These are phyloP conservation scores for Pseudocercospora eumusae DNA, from an alignment of 2,329 filamentous ascomycete genomes.

Conservation along the genomic window DNA sequence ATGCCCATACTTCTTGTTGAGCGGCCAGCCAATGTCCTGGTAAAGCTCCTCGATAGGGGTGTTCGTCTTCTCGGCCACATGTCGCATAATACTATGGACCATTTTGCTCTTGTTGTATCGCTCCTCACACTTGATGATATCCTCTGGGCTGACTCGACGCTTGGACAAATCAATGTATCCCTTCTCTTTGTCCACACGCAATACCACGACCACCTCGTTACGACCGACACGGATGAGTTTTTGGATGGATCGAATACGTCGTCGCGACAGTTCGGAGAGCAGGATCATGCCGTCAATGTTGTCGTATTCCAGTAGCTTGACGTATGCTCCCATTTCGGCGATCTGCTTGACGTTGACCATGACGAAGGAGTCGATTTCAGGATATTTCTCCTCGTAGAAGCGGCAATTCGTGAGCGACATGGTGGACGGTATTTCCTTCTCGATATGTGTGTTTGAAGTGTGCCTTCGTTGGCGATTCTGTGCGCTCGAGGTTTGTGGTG, in stretches of 20 bases:
- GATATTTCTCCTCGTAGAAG: slow-evolving; percentile 97
- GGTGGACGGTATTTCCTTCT: slow-evolving; percentile 54
- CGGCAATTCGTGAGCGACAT: slow-evolving; percentile 97
- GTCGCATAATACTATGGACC: slow-evolving; percentile 97
- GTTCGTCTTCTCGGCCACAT: slow-evolving; percentile 95
- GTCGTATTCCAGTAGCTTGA: slow-evolving; percentile 99
- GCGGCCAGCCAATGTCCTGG: slow-evolving; percentile 90
- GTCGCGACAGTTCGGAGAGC: slow-evolving; percentile 92
- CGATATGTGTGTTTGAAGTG: background rate
- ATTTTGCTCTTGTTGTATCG: slow-evolving; percentile 99
- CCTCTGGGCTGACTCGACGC: slow-evolving; percentile 94
- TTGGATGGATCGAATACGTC: slow-evolving; percentile 98
- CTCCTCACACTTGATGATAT: slow-evolving; percentile 98
- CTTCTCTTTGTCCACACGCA: slow-evolving; percentile 99
- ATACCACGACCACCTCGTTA: slow-evolving; percentile 97
- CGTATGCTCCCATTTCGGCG: slow-evolving; percentile 99
- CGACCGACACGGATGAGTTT: slow-evolving; percentile 97
- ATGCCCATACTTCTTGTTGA: slow-evolving; percentile 97
- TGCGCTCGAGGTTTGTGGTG: background rate
- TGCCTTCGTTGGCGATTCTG: slow-evolving; percentile 9
- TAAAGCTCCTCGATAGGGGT: slow-evolving; percentile 94
- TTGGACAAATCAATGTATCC: slow-evolving; percentile 98
- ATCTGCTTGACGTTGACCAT: slow-evolving; percentile 99
- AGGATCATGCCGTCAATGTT: slow-evolving; percentile 99
- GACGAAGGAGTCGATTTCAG: slow-evolving; percentile 98